A percentile compares a stretch with the other conserved stretches of the same genome.
Evolutionary conservation across 257 asterid genomes (phyloP).

Genomic region (Solanum paucissectum): DNA sequence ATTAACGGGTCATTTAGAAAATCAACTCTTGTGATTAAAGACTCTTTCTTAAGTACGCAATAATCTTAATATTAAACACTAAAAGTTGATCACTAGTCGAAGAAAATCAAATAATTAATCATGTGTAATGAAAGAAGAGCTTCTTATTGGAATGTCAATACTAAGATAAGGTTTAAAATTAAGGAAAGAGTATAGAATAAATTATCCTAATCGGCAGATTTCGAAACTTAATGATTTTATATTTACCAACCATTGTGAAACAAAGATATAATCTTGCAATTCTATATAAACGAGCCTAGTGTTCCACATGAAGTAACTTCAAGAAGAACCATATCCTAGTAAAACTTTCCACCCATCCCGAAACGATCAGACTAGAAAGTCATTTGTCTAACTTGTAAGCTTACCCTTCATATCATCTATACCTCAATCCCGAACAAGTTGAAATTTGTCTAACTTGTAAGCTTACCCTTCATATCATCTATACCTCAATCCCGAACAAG

Average conservation of each 20-base stretch:
- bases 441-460: not conserved
- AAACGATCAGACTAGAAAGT: not conserved
- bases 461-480: not conserved
- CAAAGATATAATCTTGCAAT: not conserved
- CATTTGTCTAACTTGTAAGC: not conserved
- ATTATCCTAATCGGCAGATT: conserved; percentile 13
- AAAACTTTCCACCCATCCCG: not conserved
- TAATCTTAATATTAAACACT: not conserved
- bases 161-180: conserved; percentile 7
- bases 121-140: not conserved
- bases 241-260: not conserved
- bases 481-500: not conserved
- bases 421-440: too few relatives aligned
- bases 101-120: not conserved
- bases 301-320: not conserved
- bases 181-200: conserved; percentile 5
- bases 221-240: conserved; percentile 20
- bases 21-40: not conserved
- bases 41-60: not conserved
- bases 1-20: not conserved
- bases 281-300: not conserved
- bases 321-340: not conserved
- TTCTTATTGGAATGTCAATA: conserved; percentile 22
- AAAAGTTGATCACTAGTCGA: not conserved
- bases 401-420: not conserved